Base-by-base conservation (phyloP, 2,329 filamentous ascomycete species). In the Xylaria sp. region DNA sequence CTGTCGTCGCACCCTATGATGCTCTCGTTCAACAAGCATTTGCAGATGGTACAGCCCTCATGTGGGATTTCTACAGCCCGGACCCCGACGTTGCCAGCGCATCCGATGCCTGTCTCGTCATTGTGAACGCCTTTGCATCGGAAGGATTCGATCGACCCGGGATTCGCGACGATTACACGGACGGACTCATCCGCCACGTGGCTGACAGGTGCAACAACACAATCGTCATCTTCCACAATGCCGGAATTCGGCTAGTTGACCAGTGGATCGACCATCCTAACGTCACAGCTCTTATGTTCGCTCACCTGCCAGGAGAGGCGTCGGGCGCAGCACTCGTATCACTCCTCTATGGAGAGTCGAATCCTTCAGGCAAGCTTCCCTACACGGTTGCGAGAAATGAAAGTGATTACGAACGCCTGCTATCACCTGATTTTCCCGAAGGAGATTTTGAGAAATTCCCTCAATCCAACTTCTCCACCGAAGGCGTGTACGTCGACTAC, bases 61-160 rank as follows among this genome's bases (percentile, higher is more conserved):
- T 86, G 76, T 90, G 86, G 84, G 90, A 92, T 75, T 87, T 90
- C 70, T 77, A 78, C 18, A 84, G 80, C 0, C 75, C 77, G 1
- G 78, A 82, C 1, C 88, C 89, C 0, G 73, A 79, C 6, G 85
- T 91, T 8, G 81, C 86, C 58, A 76, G 81, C 1, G 79, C 72
- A 3, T 84, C 86, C 1, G 86, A 94, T 74, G 84, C 93, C 7
- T 96, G 93, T 71, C 79, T 91, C 1, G 88, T 91, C 0, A 88
- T 91, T 72, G 86, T 88, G 73, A 92, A 92, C 75, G 87, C 85
- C 8, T 92, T 91, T 79, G 88, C 91, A 0, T 89, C 91, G 1
- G 94, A 97, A 80, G 92, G 91, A 1, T 91, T 86, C 71, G 86
- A 93, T 68, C 84, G 89, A 56, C 82, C 87, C 0, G 84, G 84